Evolutionary conservation across 305 asterid genomes (phyloP).

Genomic region (Rubia peregrina): DNA sequence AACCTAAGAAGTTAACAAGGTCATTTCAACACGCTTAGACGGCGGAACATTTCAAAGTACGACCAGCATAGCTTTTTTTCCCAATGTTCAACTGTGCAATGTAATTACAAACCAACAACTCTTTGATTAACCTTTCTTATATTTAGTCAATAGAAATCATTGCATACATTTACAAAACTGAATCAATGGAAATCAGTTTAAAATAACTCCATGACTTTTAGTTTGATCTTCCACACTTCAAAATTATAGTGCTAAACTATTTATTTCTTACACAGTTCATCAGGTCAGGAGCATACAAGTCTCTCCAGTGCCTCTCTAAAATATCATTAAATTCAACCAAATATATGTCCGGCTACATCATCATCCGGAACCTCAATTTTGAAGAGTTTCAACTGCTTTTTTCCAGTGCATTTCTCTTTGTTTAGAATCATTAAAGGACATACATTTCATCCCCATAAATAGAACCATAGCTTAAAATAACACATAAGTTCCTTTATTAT

Average conservation of each 20-base stretch:
- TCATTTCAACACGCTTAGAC: no score
- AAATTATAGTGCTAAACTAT: background rate
- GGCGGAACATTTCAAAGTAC: no score
- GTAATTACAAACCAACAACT: background rate
- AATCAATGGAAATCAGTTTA: background rate
- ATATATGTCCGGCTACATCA: slow-evolving; percentile 28
- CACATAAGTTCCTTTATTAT: background rate
- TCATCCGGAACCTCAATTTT: slow-evolving; percentile 42
- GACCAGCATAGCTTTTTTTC: no score
- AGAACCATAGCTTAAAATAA: background rate
- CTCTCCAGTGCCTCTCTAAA: slow-evolving; percentile 21
- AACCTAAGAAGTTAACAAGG: no score
- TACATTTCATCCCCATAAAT: slow-evolving; percentile 71
- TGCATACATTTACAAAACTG: slow-evolving; percentile 8
- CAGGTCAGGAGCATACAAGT: slow-evolving; percentile 12
- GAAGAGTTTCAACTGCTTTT: slow-evolving; percentile 88
- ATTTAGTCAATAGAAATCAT: background rate
- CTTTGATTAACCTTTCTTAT: background rate
- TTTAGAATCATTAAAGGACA: slow-evolving; percentile 79
- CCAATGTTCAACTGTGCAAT: background rate
- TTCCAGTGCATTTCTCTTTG: slow-evolving; percentile 90
- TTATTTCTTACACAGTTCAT: slow-evolving; percentile 6
- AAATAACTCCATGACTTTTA: background rate
- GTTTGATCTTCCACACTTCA: slow-evolving; percentile 1
- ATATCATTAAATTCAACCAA: slow-evolving; percentile 28